Percentiles rank a stretch among this genome's conserved stretches.
These are phyloP conservation scores for Geosmithia putterillii DNA, from an alignment of 2,329 filamentous ascomycete genomes.

Conservation along the genomic window DNA sequence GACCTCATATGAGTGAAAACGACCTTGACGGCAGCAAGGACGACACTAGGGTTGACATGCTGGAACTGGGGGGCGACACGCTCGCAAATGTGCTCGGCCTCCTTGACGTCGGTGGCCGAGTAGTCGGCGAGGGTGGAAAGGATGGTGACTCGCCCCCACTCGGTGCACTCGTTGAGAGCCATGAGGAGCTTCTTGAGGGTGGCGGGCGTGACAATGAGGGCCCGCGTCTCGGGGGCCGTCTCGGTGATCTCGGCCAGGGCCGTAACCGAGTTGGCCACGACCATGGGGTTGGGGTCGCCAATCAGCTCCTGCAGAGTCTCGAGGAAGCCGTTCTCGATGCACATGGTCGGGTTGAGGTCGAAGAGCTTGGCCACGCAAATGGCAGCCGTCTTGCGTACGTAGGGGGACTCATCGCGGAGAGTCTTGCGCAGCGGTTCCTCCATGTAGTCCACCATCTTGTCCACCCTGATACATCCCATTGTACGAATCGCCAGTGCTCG, in stretches of 20 bases:
- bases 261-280: constrained; percentile 93
- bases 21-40: constrained; percentile 92
- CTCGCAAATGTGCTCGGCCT: constrained; percentile 97
- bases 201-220: constrained; percentile 67
- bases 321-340: constrained; percentile 91
- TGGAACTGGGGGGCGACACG: constrained; percentile 93
- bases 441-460: constrained; percentile 99
- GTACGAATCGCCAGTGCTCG: constrained; percentile 90
- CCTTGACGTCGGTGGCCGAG: constrained; percentile 75
- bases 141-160: constrained; percentile 95
- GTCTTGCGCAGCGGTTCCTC: constrained; percentile 95
- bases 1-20: constrained; percentile 94
- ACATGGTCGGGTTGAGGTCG: constrained; percentile 84
- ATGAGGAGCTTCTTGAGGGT: constrained; percentile 92
- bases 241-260: constrained; percentile 87
- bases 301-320: constrained; percentile 92
- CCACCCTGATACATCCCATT: constrained; percentile 96
- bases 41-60: constrained; percentile 94
- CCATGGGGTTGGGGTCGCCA: constrained; percentile 96
- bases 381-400: constrained; percentile 94
- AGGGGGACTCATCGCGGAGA: constrained; percentile 90
- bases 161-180: constrained; percentile 94
- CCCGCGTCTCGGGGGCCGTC: constrained; percentile 79
- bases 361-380: constrained; percentile 98
- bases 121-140: constrained; percentile 84